Evolutionary conservation across 176 grass and related monocot genomes (phyloP).

Genomic region (Lolium multiflorum): DNA sequence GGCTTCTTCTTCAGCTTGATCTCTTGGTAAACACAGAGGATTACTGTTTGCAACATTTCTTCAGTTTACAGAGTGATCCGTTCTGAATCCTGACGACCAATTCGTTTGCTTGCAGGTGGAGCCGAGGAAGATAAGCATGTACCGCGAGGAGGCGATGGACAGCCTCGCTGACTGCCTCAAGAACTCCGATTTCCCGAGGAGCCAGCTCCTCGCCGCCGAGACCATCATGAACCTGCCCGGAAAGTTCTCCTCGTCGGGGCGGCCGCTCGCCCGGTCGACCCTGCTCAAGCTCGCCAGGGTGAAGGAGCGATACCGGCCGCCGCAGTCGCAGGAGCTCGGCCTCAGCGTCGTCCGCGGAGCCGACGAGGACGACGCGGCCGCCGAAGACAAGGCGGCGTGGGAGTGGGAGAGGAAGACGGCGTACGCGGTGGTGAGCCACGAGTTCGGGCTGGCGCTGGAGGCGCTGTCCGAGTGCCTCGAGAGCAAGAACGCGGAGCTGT

Average conservation of each 20-base stretch:
- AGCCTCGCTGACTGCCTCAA: constrained; percentile 60
- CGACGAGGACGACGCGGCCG: constrained; percentile 49
- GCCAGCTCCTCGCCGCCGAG: constrained; percentile 70
- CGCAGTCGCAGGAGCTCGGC: constrained; percentile 48
- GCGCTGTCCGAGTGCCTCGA: constrained; percentile 61
- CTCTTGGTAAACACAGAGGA: constrained; percentile 47
- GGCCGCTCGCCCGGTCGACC: constrained; percentile 55
- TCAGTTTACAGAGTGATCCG: neutral
- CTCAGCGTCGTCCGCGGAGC: constrained; percentile 40
- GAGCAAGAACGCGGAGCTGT: constrained; percentile 58
- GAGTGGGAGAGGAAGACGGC: constrained; percentile 74
- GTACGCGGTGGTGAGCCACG: constrained; percentile 70
- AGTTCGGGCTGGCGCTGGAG: constrained; percentile 78
- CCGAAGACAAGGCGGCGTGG: constrained; percentile 52
- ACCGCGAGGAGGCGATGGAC: constrained; percentile 68
- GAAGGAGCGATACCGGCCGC: constrained; percentile 51
- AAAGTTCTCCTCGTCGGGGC: constrained; percentile 72
- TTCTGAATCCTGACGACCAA: neutral
- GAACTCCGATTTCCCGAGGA: constrained; percentile 56
- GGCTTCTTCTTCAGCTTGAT: constrained; percentile 78
- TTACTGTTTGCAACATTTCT: neutral
- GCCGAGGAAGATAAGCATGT: constrained; percentile 78
- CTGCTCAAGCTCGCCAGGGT: constrained; percentile 67
- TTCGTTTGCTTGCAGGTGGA: constrained; percentile 44
- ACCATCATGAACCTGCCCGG: constrained; percentile 64